Evolutionary conservation across 345 rosid genomes (phyloP), one percentile per base, ranked within the genome.

Genomic region (Salix arbutifolia): DNA sequence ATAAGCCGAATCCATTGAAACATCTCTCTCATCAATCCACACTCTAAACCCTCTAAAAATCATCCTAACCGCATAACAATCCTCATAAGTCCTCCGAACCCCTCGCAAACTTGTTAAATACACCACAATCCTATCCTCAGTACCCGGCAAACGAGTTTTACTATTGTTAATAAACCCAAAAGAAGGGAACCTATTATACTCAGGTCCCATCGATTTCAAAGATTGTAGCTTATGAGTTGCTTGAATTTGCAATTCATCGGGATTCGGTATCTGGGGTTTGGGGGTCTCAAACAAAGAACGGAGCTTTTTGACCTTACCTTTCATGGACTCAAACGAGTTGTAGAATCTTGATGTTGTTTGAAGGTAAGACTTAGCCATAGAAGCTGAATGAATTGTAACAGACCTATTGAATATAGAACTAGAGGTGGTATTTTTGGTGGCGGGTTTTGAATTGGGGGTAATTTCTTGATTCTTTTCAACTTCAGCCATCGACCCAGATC

Each of bases 1-100:
- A 21, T 90, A 93, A 1, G 87, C 98, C 0, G 89, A 79, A 82
- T 95, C 98, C 99, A 95, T 93, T 1, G 97, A 93, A 1, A 95
- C 79, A 79, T 95, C 99, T 25, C 99, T 87, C 81, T 95, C 97
- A 31, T 95, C 99, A 3, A 96, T 81, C 96, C 92, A 91, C 74
- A 91, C 89, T 62, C 99, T 84, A 83, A 96, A 96, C 72, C 97
- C 97, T 80, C 88, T 91, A 82, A 96, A 96, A 6, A 93, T 93
- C 91, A 86, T 93, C 74, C 85, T 83, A 42, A 96, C 98, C 1
- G 99, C 86, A 65, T 93, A 91, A 56, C 99, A 96, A 83, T 96
- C 99, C 87, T 96, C 98, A 14, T 53, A 91, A 0, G 99, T 96
- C 74, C 99, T 82, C 37, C 99, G 87, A 82, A 96, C 79, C 12